Evolutionary conservation across 2,329 filamentous ascomycete genomes (phyloP), one percentile per base, ranked within the genome.

Genomic region (Venturia aucupariae): DNA sequence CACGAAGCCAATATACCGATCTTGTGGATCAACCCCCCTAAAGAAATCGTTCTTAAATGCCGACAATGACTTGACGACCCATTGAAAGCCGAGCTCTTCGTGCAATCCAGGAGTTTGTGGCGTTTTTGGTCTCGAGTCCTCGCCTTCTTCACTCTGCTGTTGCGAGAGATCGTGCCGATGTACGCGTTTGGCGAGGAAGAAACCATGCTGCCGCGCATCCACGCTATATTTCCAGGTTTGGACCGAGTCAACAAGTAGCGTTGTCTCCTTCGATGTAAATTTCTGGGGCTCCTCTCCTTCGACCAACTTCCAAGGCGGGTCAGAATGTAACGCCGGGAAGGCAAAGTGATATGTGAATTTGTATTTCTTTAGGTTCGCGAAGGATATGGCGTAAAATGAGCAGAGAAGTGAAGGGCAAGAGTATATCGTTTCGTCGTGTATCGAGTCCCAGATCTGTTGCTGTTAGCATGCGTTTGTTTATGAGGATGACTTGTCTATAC

Each of bases 331-430:
- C 19, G 93, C 92, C 0, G 94, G 94, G 72, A 96, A 99, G 5
- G 89, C 93, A 75, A 97, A 97, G 86, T 95, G 96, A 77, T 97
- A 97, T n/a, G 89, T 91, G 74, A 97, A 97, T 67, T 88, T 90
- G 78, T 97, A 97, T 73, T 95, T 97, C 76, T 99, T 99, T 41
- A 99, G 83, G 73, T 99, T 93, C 67, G 94, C 93, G 74, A 90
- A 99, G 19, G 91, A 96, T 57, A 97, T 85, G 65, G 95, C 86
- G 32, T 90, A 84, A 75, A 97, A 97, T 7, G 90, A 94, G 4
- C 91, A 87, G 22, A 99, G 85, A 2, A 97, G 83, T 4, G 93
- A 97, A 2, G 94, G 94, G 61, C 93, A 90, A 11, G 92, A 94
- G 77, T 96, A 97, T 69, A 99, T 96, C 48, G 90, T 95, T 65